Evolutionary conservation across 2,329 filamentous ascomycete species (phyloP), one percentile per base, ranked within the genome.

Genomic region (Trichoderma sp.): DNA sequence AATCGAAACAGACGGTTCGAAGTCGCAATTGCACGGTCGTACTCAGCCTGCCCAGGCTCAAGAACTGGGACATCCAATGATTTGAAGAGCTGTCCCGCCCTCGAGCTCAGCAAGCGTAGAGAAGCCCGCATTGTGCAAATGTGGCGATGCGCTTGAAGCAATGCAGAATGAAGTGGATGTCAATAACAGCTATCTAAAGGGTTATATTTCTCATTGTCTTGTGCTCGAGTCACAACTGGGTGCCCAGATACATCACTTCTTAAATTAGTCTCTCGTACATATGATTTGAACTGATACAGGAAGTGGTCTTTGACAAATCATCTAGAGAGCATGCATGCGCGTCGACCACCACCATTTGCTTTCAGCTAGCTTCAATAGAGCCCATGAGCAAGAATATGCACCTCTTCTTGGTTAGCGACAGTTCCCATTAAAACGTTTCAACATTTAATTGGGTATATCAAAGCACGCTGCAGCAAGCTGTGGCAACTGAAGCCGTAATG

Each of bases 1-100:
- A 60, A 60, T 16, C 58, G 58, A 21, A 60, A 60, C 3, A 60
- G 58, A n/a, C 58, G 58, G 30, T 60, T 60, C 18, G 58, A 60
- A 5, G 58, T 60, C 16, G 58, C 37, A 16, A 60, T 60, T 13
- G 58, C 58, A 16, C 58, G 58, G 16, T 60, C 58, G 16, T 60
- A 49, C 26, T 60, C 58, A 6, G n/a, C 37, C 8, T 60, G 58
- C 8, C 58, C 37, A 14, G 58, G 58, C 16, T 60, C 37, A 49
- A 60, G 37, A 10, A 60, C 37, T 32, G 58, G 58, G 16, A 60
- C 14, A 3, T 60, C 39, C n/a, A 43, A 21, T n/a, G 58, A 32
- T 46, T 60, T 60, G 24, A 60, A 60, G 37, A 60, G 24, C 16
- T 60, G 24, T 18, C 26, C 24, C 24, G 58, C 16, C 18, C 1